phyloP scores from a whole-genome alignment of 169 alveolate species.

The Cryptosporidium viatorum region DNA sequence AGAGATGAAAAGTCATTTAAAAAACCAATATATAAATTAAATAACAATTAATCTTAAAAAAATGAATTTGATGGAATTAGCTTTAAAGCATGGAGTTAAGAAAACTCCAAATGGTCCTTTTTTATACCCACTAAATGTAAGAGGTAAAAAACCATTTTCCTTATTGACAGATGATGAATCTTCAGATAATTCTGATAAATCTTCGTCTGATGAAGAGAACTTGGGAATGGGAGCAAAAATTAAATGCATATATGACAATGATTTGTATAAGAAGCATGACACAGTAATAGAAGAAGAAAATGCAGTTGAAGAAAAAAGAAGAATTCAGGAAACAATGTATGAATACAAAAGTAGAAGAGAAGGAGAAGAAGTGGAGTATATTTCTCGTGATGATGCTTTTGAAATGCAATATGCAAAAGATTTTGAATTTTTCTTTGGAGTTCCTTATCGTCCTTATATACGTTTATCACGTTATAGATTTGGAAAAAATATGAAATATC shows the following conservation, averaged over 20 bases:
- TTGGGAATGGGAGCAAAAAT: constrained; percentile 2
- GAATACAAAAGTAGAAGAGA: constrained; percentile 33
- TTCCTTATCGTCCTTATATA: constrained; percentile 60
- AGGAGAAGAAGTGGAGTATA: constrained; percentile 34
- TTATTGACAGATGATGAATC: constrained; percentile 62
- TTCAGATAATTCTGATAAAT: constrained; percentile 2
- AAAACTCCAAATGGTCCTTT: constrained; percentile 60
- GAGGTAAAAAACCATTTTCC: constrained; percentile 60
- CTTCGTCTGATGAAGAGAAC: constrained; percentile 9
- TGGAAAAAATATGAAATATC: constrained; percentile 55
- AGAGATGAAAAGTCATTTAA: neutral
- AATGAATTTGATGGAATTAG: constrained; percentile 66
- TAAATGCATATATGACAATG: constrained; percentile 8
- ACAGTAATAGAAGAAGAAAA: neutral
- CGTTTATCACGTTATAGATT: constrained; percentile 48
- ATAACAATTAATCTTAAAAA: neutral
- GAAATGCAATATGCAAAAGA: constrained; percentile 72
- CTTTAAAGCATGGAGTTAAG: constrained; percentile 19
- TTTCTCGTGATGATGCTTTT: constrained; percentile 67
- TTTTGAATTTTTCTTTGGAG: constrained; percentile 72
- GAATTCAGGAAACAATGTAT: constrained; percentile 27
- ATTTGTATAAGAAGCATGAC: neutral
- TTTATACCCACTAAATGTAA: constrained; percentile 27
- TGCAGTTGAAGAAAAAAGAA: neutral
- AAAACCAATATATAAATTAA: neutral